Base-by-base conservation (phyloP, 2,329 filamentous ascomycete genomes). In the Drechmeria coniospora region DNA sequence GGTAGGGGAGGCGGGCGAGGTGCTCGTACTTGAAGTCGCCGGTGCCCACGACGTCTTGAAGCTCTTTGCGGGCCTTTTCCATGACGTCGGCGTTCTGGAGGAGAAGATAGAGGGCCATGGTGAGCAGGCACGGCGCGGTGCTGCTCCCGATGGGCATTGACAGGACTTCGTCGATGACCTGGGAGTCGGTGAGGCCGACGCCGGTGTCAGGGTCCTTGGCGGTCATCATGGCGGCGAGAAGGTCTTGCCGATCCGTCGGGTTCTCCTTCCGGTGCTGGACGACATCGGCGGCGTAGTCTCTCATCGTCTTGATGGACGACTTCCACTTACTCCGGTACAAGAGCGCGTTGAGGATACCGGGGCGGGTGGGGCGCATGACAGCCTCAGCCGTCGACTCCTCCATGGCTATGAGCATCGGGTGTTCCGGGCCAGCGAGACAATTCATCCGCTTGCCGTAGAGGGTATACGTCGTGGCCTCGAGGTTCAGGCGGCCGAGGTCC, bases 161-260 rank as follows among this genome's bases (percentile, higher is more conserved):
- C 29, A 79, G 67, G 37, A 81, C 71, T 45, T 81, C 75, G 46
- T 79, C 71, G 26, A 76, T 61, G 26, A 79, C 63, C 33, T 68
- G 66, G 8, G 65, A 63, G 4, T 78, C 65, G 4, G 53, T 62
- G 36, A 81, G 55, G 3, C 50, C 51, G 32, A 61, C 55, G 16
- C 68, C 70, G 0, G 74, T 78, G 41, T 74, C 61, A 1, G 69
- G 65, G 36, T 81, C 76, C 22, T 57, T 61, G 9, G 55, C 62
- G 30, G 63, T 60, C 32, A 80, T 45, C 44, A 81, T 56, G 3
- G 65, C 62, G 27, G 71, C 58, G 7, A 80, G 58, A 16, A 79
- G 38, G 39, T 80, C 75, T 25, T 65, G 60, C n/a, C 64, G 61
- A 9, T 65, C 58, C 0, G 58, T 59, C 0, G 67, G 64, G 36